A percentile compares a stretch with the other conserved stretches of the same genome.
Evolutionary conservation across 1,139 yeast genomes (phyloP).

Genomic region (Pichia kudriavzevii): DNA sequence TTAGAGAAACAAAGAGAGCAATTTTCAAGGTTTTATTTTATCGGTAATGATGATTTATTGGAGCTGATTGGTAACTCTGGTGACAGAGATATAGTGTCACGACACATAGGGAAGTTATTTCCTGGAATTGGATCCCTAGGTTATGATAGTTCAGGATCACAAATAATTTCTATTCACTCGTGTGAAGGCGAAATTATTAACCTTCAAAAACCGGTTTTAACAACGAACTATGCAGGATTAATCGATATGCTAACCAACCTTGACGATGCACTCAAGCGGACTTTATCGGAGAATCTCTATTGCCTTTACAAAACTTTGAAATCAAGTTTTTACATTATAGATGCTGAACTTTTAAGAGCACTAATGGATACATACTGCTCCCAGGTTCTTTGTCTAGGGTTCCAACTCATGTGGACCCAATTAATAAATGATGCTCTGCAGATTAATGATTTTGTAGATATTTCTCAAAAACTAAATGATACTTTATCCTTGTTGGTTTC

Average conservation of each 20-base stretch:
- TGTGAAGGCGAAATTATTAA: constrained; percentile 54
- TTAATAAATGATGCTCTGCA: constrained; percentile 31
- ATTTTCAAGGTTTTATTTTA: constrained; percentile 78
- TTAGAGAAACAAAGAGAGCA: constrained; percentile 70
- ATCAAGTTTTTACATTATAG: not conserved
- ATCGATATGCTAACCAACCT: constrained; percentile 58
- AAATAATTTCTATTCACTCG: constrained; percentile 45
- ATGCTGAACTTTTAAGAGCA: no score
- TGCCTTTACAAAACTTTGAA: not conserved
- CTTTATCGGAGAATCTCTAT: constrained; percentile 33
- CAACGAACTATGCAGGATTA: constrained; percentile 30
- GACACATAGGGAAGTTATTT: constrained; percentile 67
- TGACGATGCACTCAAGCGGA: constrained; percentile 44
- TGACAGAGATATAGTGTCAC: constrained; percentile 43
- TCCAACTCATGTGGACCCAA: constrained; percentile 54
- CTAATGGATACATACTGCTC: constrained; percentile 40
- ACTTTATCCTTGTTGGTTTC: constrained; percentile 2
- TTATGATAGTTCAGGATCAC: constrained; percentile 27
- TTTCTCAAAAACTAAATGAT: not conserved
- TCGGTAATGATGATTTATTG: constrained; percentile 85
- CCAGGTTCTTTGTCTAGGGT: constrained; percentile 51
- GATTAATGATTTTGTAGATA: not conserved
- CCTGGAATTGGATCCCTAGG: constrained; percentile 49
- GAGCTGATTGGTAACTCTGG: constrained; percentile 69
- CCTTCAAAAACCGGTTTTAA: constrained; percentile 39